These are phyloP conservation scores for Pichia sp. DNA, from an alignment of 1,139 yeast genomes.

Conservation along the genomic window DNA sequence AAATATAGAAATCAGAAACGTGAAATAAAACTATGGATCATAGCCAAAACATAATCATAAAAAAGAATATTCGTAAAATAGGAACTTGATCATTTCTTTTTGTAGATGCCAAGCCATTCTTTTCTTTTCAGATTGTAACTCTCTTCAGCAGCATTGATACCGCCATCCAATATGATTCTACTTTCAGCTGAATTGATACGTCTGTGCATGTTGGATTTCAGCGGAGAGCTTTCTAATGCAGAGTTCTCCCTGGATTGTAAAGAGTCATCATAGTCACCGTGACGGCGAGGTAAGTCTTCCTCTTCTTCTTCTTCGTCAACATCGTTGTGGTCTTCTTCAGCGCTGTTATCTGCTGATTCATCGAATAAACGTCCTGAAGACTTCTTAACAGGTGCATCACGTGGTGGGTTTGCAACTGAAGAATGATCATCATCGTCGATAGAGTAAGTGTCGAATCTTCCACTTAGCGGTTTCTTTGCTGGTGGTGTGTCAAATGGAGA, in stretches of 20 bases:
- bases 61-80: too few relatives aligned
- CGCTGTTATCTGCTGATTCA: background rate
- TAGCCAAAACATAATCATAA: too few relatives aligned
- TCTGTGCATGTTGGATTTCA: slow-evolving; percentile 3
- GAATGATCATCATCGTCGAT: background rate
- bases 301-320: background rate
- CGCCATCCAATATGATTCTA: slow-evolving; percentile 6
- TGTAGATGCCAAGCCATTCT: slow-evolving; percentile 21
- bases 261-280: background rate
- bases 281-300: background rate
- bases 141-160: slow-evolving; percentile 16
- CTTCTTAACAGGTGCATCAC: too few relatives aligned
- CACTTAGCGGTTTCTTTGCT: background rate
- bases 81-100: slow-evolving; percentile 1
- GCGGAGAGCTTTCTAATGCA: slow-evolving; percentile 2
- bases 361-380: background rate
- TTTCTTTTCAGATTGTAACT: slow-evolving; percentile 20
- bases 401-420: too few relatives aligned
- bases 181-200: slow-evolving; percentile 11
- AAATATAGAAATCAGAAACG: too few relatives aligned
- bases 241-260: background rate
- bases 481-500: slow-evolving; percentile 31
- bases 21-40: too few relatives aligned
- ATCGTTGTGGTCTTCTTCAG: background rate
- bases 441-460: background rate